phyloP scores from a whole-genome alignment of 2,329 filamentous ascomycete genomes.

The Colletotrichum sp. region DNA sequence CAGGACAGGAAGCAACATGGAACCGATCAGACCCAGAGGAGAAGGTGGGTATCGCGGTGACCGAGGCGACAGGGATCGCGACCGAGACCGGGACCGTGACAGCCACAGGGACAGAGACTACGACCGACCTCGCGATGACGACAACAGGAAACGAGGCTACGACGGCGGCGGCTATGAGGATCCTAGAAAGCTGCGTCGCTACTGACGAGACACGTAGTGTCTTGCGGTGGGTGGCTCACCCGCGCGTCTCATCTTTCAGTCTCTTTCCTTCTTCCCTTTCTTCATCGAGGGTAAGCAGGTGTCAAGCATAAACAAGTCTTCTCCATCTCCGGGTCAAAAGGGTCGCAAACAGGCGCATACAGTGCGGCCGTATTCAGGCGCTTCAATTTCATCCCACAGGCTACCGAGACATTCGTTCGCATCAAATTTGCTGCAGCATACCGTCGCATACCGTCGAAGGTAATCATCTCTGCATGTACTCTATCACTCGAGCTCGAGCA shows the following conservation, averaged over 20 bases:
- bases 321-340: neutral
- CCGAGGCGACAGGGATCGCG: constrained; percentile 41
- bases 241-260: constrained; percentile 11
- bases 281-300: constrained; percentile 39
- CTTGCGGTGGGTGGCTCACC: constrained; percentile 46
- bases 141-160: constrained; percentile 71
- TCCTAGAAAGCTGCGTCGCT: constrained; percentile 68
- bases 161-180: constrained; percentile 86
- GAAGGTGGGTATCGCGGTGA: constrained; percentile 58
- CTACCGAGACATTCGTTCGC: neutral
- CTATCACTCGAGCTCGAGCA: neutral
- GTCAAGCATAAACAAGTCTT: neutral
- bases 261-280: constrained; percentile 37
- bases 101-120: constrained; percentile 51
- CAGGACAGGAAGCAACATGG: constrained; percentile 79
- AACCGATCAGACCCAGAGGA: constrained; percentile 73
- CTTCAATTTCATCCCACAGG: neutral
- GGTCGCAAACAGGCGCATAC: neutral
- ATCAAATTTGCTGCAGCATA: neutral
- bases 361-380: neutral
- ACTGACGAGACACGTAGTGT: constrained; percentile 51
- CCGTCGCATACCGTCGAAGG: constrained; percentile 19
- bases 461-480: constrained; percentile 6
- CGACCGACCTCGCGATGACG: constrained; percentile 63
- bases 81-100: constrained; percentile 52